These are phyloP conservation scores for Kalmanozyma brasiliensis DNA, from an alignment of 1,284 basidiomycete species.

Conservation along the genomic window DNA sequence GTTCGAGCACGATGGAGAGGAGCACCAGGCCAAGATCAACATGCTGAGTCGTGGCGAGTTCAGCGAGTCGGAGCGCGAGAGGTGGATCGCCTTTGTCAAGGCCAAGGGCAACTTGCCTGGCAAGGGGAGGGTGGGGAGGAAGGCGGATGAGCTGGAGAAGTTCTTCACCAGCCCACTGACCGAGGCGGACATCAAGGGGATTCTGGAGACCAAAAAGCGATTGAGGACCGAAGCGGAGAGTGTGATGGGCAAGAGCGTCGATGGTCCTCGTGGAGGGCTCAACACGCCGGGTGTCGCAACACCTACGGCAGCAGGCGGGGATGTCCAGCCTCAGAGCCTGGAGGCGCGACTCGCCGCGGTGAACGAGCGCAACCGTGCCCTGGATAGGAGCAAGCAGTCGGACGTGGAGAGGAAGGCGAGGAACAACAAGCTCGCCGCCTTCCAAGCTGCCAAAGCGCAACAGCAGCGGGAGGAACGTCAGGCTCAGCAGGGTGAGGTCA, in stretches of 20 bases:
- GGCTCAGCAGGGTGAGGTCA: not conserved
- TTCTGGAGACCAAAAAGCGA: conserved; percentile 49
- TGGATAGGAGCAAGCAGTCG: conserved; percentile 81
- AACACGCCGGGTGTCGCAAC: not conserved
- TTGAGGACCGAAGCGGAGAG: conserved; percentile 30
- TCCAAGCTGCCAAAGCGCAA: conserved; percentile 1
- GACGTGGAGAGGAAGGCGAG: conserved; percentile 77
- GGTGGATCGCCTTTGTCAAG: conserved; percentile 42
- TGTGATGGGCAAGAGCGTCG: conserved; percentile 25
- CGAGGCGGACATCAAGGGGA: conserved; percentile 53
- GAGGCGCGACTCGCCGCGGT: conserved; percentile 77
- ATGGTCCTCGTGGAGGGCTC: not conserved
- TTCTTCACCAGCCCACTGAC: conserved; percentile 52
- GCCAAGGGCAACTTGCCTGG: conserved; percentile 33
- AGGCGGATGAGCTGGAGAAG: conserved; percentile 52
- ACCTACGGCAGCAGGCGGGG: not conserved
- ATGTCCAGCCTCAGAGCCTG: conserved; percentile 58
- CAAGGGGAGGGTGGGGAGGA: conserved; percentile 22
- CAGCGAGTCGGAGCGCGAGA: conserved; percentile 49
- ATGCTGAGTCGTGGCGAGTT: conserved; percentile 44
- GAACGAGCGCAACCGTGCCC: conserved; percentile 85
- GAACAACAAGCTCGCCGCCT: conserved; percentile 67
- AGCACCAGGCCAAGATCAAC: conserved; percentile 44
- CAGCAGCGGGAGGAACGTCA: conserved; percentile 11
- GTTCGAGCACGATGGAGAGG: conserved; percentile 46